Base-by-base conservation (phyloP, 495 filamentous ascomycete species). In the Neurospora tetraspora region DNA sequence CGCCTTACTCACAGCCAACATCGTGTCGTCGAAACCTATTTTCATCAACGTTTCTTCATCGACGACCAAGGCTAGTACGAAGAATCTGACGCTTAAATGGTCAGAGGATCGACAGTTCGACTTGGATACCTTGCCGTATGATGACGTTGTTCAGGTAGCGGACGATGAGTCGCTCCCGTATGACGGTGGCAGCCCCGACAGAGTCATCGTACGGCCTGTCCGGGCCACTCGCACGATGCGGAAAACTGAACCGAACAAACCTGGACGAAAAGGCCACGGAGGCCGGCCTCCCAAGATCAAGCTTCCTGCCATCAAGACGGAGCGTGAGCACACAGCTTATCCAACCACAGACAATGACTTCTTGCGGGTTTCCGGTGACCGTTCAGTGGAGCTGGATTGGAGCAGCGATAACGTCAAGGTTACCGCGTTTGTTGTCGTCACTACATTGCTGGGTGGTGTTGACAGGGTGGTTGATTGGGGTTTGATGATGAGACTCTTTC, bases 401-500 rank as follows among this genome's bases (percentile, higher is more conserved):
- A 82, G 74, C 39, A 79, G 80, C 42, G 84, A 85, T 70, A 81
- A 83, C 39, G 77, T 81, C 8, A 82, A 93, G 38, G 83, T 93
- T 74, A 84, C 89, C 68, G 89, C 91, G n/a, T 89, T 96, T 38
- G 86, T 92, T 47, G 91, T 91, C 34, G 84, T 94, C 27, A 89
- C 90, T 36, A 89, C 89, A 5, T 80, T 97, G 47, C 86, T 92
- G 23, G 93, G 94, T 23, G 94, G 94, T 5, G 76, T 89, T 11
- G 89, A 93, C 53, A 85, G 84, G 69, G 80, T 85, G 1, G 83
- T 94, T 37, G 91, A 97, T 74, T 97, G 94, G 91, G 85, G 87
- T 7, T 79, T 96, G 47, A 86, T 97, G 27, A 74, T 85, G 34
- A 86, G 86, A 65, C 83, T 89, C 38, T 93, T 94, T 75, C 89